phyloP scores from a whole-genome alignment of 1,284 basidiomycete genomes.

The Boletus holoroseus region DNA sequence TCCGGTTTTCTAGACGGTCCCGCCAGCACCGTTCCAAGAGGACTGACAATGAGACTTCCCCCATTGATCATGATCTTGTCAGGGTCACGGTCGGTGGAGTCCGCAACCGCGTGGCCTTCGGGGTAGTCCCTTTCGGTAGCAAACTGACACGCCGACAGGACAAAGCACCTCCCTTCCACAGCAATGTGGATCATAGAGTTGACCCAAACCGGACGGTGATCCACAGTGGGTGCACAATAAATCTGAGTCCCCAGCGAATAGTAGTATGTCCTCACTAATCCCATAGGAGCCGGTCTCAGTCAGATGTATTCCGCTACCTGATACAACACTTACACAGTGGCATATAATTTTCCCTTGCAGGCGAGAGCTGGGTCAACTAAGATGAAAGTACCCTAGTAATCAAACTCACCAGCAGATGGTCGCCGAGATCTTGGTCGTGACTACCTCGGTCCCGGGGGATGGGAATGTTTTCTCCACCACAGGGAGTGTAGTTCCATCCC shows the following conservation, averaged over 20 bases:
- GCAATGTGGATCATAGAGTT: slow-evolving; percentile 70
- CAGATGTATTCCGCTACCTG: not conserved
- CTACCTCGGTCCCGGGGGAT: slow-evolving; percentile 20
- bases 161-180: slow-evolving; percentile 72
- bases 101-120: slow-evolving; percentile 45
- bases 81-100: slow-evolving; percentile 38
- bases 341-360: slow-evolving; percentile 69
- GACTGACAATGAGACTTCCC: slow-evolving; percentile 64
- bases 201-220: slow-evolving; percentile 59
- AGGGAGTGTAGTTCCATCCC: slow-evolving; percentile 47
- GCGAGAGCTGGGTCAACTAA: slow-evolving; percentile 1
- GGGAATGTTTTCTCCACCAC: slow-evolving; percentile 39
- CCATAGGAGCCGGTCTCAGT: not conserved
- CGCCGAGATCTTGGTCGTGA: slow-evolving; percentile 53
- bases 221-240: slow-evolving; percentile 70
- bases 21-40: slow-evolving; percentile 62
- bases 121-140: slow-evolving; percentile 61
- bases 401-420: slow-evolving; percentile 62
- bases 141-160: slow-evolving; percentile 62
- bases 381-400: not conserved
- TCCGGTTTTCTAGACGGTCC: slow-evolving; percentile 60
- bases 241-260: slow-evolving; percentile 60
- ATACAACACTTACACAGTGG: slow-evolving; percentile 47
- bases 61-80: slow-evolving; percentile 64
- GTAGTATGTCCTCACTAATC: slow-evolving; percentile 53